Evolutionary conservation across 352 stramenopile genomes (phyloP), one percentile per base, ranked within the genome.

Genomic region (Bremia lactucae): DNA sequence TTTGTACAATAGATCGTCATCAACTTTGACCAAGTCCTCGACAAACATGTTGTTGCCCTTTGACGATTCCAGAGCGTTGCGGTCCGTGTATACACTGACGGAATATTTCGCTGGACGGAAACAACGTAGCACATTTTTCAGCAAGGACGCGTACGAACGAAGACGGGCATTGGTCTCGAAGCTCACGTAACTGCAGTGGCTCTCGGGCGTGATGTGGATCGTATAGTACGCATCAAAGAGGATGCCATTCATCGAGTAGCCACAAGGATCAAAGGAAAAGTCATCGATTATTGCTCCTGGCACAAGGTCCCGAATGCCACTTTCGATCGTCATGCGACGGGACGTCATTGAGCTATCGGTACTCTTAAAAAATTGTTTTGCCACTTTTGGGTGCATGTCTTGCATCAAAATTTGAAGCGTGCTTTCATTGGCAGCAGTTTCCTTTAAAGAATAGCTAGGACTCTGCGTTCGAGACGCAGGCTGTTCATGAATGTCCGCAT

Each of bases 181-280:
- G 62, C 79, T 97, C 33, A 95, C 95, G 67, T 97, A 98, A 66
- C 74, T 95, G 60, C 90, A 98, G 42, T 96, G 77, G 46, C 73
- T 83, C 69, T 99, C 96, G 7, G 96, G 96, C 38, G 96, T 99
- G 57, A 93, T 87, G 72, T 99, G 96, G 57, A 99, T 98, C 34
- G 96, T 99, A 52, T 95, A 98, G 76, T 99, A 99, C 6, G 91
- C 95, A 42, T 95, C 86, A 48, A 96, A 97, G 10, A 97, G 63
- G 52, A 99, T 97, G 47, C 94, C 96, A 80, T 99, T 99, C 96
- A 99, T 98, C 33, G 83, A 96, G 72, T 96, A 96, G 15, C 96
- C 96, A 68, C 96, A 99, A 15, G 96, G 96, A 47, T 98, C 94
- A 72, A 99, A 99, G 16, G 96, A 88, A 46, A 94, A 96, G 43